Base-by-base conservation (phyloP, 2,329 filamentous ascomycete genomes). In the Penicillium palitans region DNA sequence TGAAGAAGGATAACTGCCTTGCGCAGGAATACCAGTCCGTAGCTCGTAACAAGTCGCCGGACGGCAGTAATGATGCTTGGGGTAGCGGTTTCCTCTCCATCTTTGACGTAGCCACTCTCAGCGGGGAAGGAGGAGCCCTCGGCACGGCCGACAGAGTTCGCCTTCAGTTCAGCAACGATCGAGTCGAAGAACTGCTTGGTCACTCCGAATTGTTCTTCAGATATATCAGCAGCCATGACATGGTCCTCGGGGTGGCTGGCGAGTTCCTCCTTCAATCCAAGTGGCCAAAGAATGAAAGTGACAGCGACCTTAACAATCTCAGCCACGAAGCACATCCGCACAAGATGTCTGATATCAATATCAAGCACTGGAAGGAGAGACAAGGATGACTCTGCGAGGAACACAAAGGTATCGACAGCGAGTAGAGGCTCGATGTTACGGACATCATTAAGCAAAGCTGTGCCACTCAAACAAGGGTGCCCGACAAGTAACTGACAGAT, bases 11-110 rank as follows among this genome's bases (percentile, higher is more conserved):
- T 84, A 45, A 87, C 83, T 8, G 84, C 83, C 78, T 99, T 99
- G 59, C 95, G 89, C 40, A 99, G 80, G 78, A 97, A 99, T 0
- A 87, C 83, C n/a, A 97, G 81, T 4, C 92, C 91, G 70, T 98
- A 99, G 68, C 89, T 92, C 61, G 87, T 86, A 25, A 91, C 83
- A 4, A 79, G 67, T 37, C 70, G 70, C 17, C 70, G 67, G 31
- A 78, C 59, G 1, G 70, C 72, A 50, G 73, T 65, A 9, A 76
- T 69, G 13, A 74, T 58, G 9, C 57, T 63, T 1, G 72, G 66
- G 2, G 73, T 74, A 24, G 66, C 70, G 6, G 72, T 70, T 33
- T 72, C 70, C 55, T 73, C 71, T 48, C 74, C 71, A 46, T 76
- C 70, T 53, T 73, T 74, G 35, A 75, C 70, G 45, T 73, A 75